Percentiles rank a stretch among this genome's conserved stretches.
Conservation (phyloP, 2,329 filamentous ascomycete species). For the Helicocarpus griseus region DNA sequence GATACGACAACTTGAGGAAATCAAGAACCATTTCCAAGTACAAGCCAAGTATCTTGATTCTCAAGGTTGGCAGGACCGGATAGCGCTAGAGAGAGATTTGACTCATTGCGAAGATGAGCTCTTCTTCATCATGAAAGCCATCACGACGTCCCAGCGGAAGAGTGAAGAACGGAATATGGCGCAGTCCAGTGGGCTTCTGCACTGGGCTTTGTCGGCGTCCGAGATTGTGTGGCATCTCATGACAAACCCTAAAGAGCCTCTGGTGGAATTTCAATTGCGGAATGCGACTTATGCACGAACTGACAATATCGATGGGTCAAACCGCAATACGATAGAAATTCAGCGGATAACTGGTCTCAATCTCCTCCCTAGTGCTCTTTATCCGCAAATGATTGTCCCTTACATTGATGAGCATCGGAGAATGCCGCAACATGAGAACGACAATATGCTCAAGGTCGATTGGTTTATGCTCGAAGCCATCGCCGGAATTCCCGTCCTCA, state of each 20-base stretch:
- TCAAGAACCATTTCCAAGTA: conserved; percentile 92
- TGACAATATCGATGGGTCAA: conserved; percentile 93
- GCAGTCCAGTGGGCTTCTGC: conserved; percentile 67
- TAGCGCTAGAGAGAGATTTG: conserved; percentile 82
- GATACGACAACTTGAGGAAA: conserved; percentile 87
- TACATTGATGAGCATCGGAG: conserved; percentile 61
- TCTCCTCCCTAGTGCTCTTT: conserved; percentile 78
- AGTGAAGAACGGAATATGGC: conserved; percentile 59
- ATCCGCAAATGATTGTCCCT: conserved; percentile 90
- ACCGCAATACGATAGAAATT: conserved; percentile 84
- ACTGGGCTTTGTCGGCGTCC: conserved; percentile 87
- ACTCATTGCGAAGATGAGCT: conserved; percentile 88
- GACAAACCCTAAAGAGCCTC: conserved; percentile 71
- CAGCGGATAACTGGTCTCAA: conserved; percentile 84
- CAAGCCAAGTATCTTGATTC: conserved; percentile 79
- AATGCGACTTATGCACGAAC: conserved; percentile 90
- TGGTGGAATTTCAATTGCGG: conserved; percentile 87
- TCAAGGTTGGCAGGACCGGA: conserved; percentile 81
- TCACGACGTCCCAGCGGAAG: conserved; percentile 88
- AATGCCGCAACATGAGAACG: conserved; percentile 45
- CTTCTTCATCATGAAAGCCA: conserved; percentile 99
- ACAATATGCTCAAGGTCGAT: conserved; percentile 86
- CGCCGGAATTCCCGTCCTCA: conserved; percentile 92
- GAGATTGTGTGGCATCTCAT: conserved; percentile 98
- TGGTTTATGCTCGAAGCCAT: conserved; percentile 99